Evolutionary conservation across 2,329 filamentous ascomycete species (phyloP).

Genomic region (Monosporascus sp.): DNA sequence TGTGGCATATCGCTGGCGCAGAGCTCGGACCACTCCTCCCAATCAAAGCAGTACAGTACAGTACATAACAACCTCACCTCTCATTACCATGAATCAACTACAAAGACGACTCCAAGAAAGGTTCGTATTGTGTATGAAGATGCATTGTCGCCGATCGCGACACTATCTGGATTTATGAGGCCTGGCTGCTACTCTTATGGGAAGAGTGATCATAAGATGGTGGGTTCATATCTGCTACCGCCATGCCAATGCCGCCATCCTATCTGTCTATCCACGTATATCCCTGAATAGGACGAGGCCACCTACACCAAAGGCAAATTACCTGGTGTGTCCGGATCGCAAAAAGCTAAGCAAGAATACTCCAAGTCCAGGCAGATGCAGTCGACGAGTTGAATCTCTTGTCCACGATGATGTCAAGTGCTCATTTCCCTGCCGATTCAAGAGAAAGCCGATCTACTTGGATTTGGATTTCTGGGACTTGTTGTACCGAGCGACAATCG

Average conservation of each 20-base stretch:
- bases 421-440: neutral
- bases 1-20: neutral
- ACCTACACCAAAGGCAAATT: too few relatives aligned
- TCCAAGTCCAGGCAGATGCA: neutral
- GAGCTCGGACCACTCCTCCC: neutral
- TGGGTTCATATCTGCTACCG: too few relatives aligned
- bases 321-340: too few relatives aligned
- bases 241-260: too few relatives aligned
- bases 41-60: too few relatives aligned
- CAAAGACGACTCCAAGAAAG: neutral
- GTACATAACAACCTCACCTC: neutral
- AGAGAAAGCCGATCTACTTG: neutral
- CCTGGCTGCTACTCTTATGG: too few relatives aligned
- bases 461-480: slow-evolving; percentile 2
- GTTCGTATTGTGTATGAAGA: neutral
- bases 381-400: neutral
- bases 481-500: slow-evolving; percentile 11
- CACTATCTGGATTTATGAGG: too few relatives aligned
- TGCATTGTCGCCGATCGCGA: too few relatives aligned
- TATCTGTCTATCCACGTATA: too few relatives aligned
- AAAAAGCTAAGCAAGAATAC: too few relatives aligned
- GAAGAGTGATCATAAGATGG: too few relatives aligned
- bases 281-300: too few relatives aligned
- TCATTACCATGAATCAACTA: neutral
- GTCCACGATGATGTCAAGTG: slow-evolving; percentile 29